Evolutionary conservation across 306 rosid genomes (phyloP).

Genomic region (Lotus japonicus): DNA sequence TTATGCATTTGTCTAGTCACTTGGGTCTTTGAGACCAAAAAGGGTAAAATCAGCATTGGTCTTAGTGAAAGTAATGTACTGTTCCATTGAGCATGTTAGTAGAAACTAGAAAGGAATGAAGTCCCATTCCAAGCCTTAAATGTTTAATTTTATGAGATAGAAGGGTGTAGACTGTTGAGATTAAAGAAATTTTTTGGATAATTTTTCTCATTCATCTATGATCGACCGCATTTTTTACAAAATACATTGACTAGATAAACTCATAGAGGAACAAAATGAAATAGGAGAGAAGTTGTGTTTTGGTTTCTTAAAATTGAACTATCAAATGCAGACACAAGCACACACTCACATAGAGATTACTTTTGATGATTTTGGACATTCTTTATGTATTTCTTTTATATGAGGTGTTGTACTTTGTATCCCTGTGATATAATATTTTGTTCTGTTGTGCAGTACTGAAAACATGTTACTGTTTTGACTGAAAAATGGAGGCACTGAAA

Average conservation of each 20-base stretch:
- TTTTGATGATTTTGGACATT: constrained; percentile 1
- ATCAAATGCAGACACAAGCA: not conserved
- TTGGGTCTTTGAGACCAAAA: too few species aligned
- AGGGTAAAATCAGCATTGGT: too few species aligned
- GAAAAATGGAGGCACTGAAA: constrained; percentile 62
- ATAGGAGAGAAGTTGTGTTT: not conserved
- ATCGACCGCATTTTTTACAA: not conserved
- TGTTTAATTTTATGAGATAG: too few species aligned
- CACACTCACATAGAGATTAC: not conserved
- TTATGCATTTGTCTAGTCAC: too few species aligned
- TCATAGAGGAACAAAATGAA: not conserved
- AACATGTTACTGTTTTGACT: not conserved
- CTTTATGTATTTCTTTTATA: constrained; percentile 4
- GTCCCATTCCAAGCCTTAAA: too few species aligned
- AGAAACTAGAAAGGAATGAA: too few species aligned
- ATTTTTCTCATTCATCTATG: too few species aligned
- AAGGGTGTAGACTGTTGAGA: not conserved
- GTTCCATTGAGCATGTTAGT: too few species aligned
- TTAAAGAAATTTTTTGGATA: not conserved
- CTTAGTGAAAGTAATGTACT: too few species aligned
- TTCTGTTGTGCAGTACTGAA: not conserved
- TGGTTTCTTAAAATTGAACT: not conserved
- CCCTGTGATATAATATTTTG: constrained; percentile 1
- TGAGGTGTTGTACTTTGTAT: not conserved
- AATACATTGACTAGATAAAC: not conserved